These are phyloP conservation scores for Lodderomyces pseudojiufengensis DNA, from an alignment of 1,139 yeast species.

Conservation along the genomic window DNA sequence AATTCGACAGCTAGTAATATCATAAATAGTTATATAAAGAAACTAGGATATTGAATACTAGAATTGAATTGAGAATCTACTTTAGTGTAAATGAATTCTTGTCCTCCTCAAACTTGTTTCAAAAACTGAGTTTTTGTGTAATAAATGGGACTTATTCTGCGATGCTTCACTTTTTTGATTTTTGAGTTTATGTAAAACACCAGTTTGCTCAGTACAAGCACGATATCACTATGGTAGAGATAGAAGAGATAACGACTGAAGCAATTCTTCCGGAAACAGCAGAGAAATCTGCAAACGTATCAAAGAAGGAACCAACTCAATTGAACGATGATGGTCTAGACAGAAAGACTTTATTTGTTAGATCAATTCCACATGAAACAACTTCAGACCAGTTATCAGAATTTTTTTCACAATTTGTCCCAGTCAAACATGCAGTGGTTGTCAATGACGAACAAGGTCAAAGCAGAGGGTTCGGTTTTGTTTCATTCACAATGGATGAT, in stretches of 20 bases:
- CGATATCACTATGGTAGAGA: not conserved
- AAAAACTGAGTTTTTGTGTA: too few relatives aligned
- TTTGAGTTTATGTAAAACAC: too few relatives aligned
- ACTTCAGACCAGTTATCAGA: constrained; percentile 78
- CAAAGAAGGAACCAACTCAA: constrained; percentile 3
- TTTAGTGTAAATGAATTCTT: constrained; percentile 44
- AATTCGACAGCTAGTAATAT: constrained; percentile 20
- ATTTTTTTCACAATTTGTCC: constrained; percentile 86
- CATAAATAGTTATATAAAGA: constrained; percentile 26
- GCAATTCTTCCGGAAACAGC: constrained; percentile 8
- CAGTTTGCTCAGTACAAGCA: too few relatives aligned
- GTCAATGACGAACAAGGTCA: constrained; percentile 73
- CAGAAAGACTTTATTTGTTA: constrained; percentile 72
- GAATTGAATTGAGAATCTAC: constrained; percentile 37
- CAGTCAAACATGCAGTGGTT: constrained; percentile 91
- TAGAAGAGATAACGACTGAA: constrained; percentile 1
- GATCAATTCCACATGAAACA: constrained; percentile 77
- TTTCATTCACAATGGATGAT: constrained; percentile 79
- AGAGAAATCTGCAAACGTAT: constrained; percentile 2
- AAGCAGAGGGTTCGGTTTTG: constrained; percentile 95
- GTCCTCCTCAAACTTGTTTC: too few relatives aligned
- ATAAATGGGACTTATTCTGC: too few relatives aligned
- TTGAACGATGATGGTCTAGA: constrained; percentile 39
- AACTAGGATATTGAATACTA: constrained; percentile 25
- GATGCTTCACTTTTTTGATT: too few relatives aligned